Base-by-base conservation (phyloP, 352 stramenopile species). In the Elongisporangium senticosum region DNA sequence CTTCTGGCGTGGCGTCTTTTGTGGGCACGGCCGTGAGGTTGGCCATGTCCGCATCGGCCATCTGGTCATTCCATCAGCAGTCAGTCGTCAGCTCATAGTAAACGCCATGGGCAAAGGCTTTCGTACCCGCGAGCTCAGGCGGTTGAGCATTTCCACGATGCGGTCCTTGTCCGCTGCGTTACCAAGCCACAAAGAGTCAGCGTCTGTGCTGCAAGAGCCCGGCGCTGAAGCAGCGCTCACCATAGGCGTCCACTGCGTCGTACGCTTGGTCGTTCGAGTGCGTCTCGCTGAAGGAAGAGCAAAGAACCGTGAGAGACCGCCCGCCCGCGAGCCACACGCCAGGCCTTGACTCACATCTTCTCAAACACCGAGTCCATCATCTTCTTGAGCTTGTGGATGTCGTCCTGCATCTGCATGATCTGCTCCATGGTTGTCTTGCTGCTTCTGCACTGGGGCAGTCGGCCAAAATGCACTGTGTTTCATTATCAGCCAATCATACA, bases 331-430 rank as follows among this genome's bases (percentile, higher is more conserved):
- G n/a, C n/a, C n/a, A n/a, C n/a, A n/a, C n/a, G n/a, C n/a, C n/a
- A n/a, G 20, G 8, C 28, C 20, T 1, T 43, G 4, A 65, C 67
- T 47, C 63, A 95, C 85, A 95, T 90, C 59, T 89, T 90, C 39
- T 93, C 83, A 49, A 95, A 95, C 7, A 93, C 79, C 51, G 64
- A 70, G 74, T 95, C 83, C 77, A 95, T 92, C 76, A 95, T 86
- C 80, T 95, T 95, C 77, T 93, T 91, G 71, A 95, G 83, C 81
- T 93, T 93, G 72, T 95, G 86, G 55, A 95, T 95, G 63, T 95
- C 86, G 69, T 95, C 86, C 75, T 93, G 86, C 83, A 95, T 92
- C 65, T 92, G 86, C 86, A 92, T 89, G 65, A 93, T 93, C 72
- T 89, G 79, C 75, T 95, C 86, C 84, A 94, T 94, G 4, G 39